Base-by-base conservation (phyloP, 1,139 yeast species). In the Geotrichum bryndzae region DNA sequence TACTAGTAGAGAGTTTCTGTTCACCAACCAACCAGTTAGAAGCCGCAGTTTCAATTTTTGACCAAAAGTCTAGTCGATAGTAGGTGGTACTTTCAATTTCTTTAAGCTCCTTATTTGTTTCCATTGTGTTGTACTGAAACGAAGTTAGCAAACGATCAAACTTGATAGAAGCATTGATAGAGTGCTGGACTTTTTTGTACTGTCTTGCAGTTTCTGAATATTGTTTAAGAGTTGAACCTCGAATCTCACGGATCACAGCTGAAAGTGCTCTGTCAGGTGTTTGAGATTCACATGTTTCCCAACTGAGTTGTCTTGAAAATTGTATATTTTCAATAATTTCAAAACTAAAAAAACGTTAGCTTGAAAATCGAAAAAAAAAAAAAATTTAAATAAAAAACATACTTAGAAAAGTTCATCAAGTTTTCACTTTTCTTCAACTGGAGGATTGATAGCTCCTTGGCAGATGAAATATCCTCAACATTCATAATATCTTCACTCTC, bases 301-400 rank as follows among this genome's bases (percentile, higher is more conserved):
- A 69, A 52, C 63, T 51, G 25, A 65, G 62, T 54, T 67, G 65
- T 41, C 72, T 61, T 1, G 71, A 69, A 11, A 61, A 25, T 18
- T 69, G 50, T n/a, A 68, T 48, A 51, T 67, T 65, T 27, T 68
- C 69, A 46, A 61, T 53, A 4, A 59, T 59, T 13, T 60, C 66
- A 56, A 65, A 64, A 15, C 59, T 57, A 29, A 6, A 23, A n/a
- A 18, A 23, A 54, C 38, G 18, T 31, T 38, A 35, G 22, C 6
- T 8, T 29, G 33, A n/a, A 38, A 25, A 6, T 10, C n/a, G 7
- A 35, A 55, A 3, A 23, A 55, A 55, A 6, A 8, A 22, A 25
- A n/a, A 31, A 25, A 27, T 46, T 23, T 23, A 15, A n/a, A 23
- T 4, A 25, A 45, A 5, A n/a, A 8, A 53, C 57, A 25, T 53